These are phyloP conservation scores for Xerocomellus amylosporus DNA, from an alignment of 768 basidiomycete species.

Conservation along the genomic window DNA sequence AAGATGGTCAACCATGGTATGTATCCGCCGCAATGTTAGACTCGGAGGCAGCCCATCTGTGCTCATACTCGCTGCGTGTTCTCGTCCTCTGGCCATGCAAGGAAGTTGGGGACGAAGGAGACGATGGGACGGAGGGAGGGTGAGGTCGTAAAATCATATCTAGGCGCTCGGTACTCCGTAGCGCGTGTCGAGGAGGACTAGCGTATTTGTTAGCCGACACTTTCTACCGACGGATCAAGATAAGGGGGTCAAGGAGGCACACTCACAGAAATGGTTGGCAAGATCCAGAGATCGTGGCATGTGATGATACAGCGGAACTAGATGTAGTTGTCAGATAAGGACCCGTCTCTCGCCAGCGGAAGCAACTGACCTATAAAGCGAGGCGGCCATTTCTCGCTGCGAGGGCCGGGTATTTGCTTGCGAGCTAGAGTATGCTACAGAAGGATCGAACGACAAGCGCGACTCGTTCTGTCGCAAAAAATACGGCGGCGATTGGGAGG, in stretches of 20 bases:
- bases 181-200: conserved; percentile 12
- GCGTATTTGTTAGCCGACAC: background rate
- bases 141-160: conserved; percentile 4
- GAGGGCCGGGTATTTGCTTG: conserved; percentile 7
- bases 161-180: conserved; percentile 1
- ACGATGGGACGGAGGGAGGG: background rate
- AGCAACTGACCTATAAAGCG: conserved; percentile 56
- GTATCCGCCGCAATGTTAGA: conserved; percentile 17
- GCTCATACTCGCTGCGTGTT: conserved; percentile 4
- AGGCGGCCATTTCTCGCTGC: conserved; percentile 29
- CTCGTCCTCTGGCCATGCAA: background rate
- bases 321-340: conserved; percentile 5
- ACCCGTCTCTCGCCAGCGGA: background rate
- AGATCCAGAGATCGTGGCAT: conserved; percentile 18
- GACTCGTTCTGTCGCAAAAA: conserved; percentile 5
- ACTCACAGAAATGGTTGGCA: conserved; percentile 24
- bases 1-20: conserved; percentile 13
- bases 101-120: conserved; percentile 2
- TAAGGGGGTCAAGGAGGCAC: background rate
- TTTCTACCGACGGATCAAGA: background rate
- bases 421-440: conserved; percentile 43
- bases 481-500: conserved; percentile 3
- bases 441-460: conserved; percentile 43
- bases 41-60: conserved; percentile 27
- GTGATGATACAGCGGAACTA: conserved; percentile 56